phyloP scores from a whole-genome alignment of 768 basidiomycete genomes.

The Tubosaeta brunneosetosa region DNA sequence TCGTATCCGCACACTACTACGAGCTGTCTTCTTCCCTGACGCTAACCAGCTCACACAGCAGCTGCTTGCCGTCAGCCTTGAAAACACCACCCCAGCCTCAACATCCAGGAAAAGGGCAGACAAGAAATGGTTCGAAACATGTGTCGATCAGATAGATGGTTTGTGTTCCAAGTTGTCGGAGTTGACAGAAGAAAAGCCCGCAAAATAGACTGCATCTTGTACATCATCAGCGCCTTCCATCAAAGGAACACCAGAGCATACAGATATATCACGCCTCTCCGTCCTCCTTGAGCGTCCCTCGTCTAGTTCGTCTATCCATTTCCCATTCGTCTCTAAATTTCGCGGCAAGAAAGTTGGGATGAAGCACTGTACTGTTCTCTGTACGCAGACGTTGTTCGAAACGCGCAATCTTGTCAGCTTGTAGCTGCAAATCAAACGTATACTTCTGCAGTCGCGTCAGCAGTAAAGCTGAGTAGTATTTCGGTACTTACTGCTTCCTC shows the following conservation, averaged over 20 bases:
- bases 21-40: slow-evolving; percentile 18
- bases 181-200: slow-evolving; percentile 18
- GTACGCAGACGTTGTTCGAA: slow-evolving; percentile 56
- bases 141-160: slow-evolving; percentile 58
- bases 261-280: slow-evolving; percentile 26
- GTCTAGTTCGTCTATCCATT: slow-evolving; percentile 31
- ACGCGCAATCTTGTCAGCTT: slow-evolving; percentile 54
- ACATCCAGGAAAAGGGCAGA: slow-evolving; percentile 32
- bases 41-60: slow-evolving; percentile 21
- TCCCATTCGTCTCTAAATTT: slow-evolving; percentile 55
- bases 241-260: slow-evolving; percentile 16
- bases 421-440: slow-evolving; percentile 54
- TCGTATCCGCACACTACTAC: slow-evolving; percentile 31
- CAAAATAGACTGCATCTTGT: slow-evolving; percentile 8
- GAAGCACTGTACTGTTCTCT: slow-evolving; percentile 52
- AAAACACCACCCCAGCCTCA: background rate
- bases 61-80: slow-evolving; percentile 23
- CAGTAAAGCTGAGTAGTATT: background rate
- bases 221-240: slow-evolving; percentile 17
- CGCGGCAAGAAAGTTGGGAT: slow-evolving; percentile 56
- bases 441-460: slow-evolving; percentile 35
- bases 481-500: slow-evolving; percentile 47
- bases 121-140: slow-evolving; percentile 60
- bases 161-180: slow-evolving; percentile 29
- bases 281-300: slow-evolving; percentile 26